Evolutionary conservation across 768 basidiomycete species (phyloP), one percentile per base, ranked within the genome.

Genomic region (Russula foetens): DNA sequence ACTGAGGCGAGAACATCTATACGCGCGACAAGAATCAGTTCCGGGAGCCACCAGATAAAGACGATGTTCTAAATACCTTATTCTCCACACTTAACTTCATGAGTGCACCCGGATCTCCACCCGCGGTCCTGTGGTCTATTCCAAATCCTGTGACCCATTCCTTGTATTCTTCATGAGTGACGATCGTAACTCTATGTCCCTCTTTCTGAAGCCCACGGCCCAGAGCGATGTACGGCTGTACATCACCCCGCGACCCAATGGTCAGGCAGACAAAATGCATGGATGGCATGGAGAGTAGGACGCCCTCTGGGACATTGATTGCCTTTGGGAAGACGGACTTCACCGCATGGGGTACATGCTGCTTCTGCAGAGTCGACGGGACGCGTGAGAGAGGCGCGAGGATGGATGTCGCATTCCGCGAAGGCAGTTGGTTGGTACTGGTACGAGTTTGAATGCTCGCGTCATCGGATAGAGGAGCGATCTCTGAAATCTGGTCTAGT

Each of bases 1-100:
- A n/a, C 28, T 84, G 83, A 0, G 84, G 84, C 5, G 84, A 85
- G 68, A 86, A 86, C 82, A 86, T 86, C 83, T 83, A 63, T 11
- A 19, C 19, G 8, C 9, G 31, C 24, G 33, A 45, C 7, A 15
- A 2, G 11, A 12, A 49, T 47, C 53, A 76, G 72, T 8, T 75
- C 33, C 21, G 23, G 19, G 31, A 26, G 12, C 26, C 45, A 7
- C 15, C 1, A 48, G 29, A 38, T n/a, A 28, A 38, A 39, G 28
- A 7, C 19, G 15, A 31, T 17, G 8, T 0, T 11, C 23, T 19
- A 19, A 55, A 15, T 49, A 74, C 75, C 71, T 82, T 74, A 64
- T 76, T 73, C 63, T 80, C 79, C 7, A 77, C 75, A 58, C 75
- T 77, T 6, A 86, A 72, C 67, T 84, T 84, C 84, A 86, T 86